These are phyloP conservation scores for Debaryomycetaceae sp. DNA, from an alignment of 1,139 yeast species.

Conservation along the genomic window DNA sequence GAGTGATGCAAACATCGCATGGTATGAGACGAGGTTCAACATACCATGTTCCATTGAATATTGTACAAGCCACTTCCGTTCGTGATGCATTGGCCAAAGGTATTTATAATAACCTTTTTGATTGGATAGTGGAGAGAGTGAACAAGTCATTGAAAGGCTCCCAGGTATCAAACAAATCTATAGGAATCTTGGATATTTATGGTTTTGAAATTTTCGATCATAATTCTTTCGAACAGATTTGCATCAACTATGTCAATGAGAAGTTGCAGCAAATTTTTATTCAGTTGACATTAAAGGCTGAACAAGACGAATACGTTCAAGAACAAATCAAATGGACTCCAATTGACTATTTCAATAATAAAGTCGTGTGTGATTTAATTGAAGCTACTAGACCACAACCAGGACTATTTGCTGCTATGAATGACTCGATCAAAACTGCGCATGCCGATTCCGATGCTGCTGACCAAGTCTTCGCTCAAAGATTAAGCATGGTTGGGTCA, in stretches of 20 bases:
- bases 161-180: conserved; percentile 51
- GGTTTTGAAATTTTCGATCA: conserved; percentile 98
- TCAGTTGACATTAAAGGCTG: conserved; percentile 91
- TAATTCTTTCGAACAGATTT: conserved; percentile 93
- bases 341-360: conserved; percentile 91
- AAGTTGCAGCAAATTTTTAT: conserved; percentile 96
- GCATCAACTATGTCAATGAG: conserved; percentile 96
- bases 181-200: conserved; percentile 95
- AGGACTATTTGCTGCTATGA: conserved; percentile 93
- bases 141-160: conserved; percentile 56
- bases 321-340: conserved; percentile 98
- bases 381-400: conserved; percentile 91
- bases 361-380: conserved; percentile 94
- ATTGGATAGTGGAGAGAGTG: conserved; percentile 96
- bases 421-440: conserved; percentile 97
- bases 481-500: conserved; percentile 77
- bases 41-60: conserved; percentile 90
- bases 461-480: conserved; percentile 92
- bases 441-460: conserved; percentile 98
- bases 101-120: conserved; percentile 85
- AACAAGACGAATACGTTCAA: conserved; percentile 94
- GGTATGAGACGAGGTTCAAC: conserved; percentile 89
- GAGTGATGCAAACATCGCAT: conserved; percentile 86
- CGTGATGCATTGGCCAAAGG: conserved; percentile 96
- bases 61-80: conserved; percentile 90